Evolutionary conservation across 345 rosid species (phyloP), one percentile per base, ranked within the genome.

Genomic region (Citrus inodora): DNA sequence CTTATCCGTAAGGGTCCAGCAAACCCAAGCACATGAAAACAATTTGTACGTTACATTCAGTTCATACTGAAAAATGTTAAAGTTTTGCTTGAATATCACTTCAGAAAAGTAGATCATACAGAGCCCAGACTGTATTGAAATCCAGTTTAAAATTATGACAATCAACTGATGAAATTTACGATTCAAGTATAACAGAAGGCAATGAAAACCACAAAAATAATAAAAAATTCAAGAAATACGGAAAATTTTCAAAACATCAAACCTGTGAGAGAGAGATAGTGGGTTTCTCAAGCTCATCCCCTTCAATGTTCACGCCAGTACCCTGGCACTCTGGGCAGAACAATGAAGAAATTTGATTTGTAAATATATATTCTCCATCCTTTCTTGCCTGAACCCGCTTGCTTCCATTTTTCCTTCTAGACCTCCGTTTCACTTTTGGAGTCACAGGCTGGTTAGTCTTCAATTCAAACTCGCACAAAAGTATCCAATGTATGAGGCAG

Each of bases 301-400:
- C 91, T 58, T 90, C 89, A 60, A 91, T 67, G 30, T 83, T 64
- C 33, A 86, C 73, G 55, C 98, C 95, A 9, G 98, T 92, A 76
- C 99, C 98, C 83, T 92, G 99, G 83, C 98, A 96, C 86, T 92
- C 94, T 73, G 99, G 94, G 82, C 98, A 96, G 89, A 94, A 90
- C 37, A 87, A 89, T 11, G 91, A 92, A 70, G 81, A 83, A 79
- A 92, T 87, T 73, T 79, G 86, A 74, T 74, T 86, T 21, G 80
- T 77, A 68, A 67, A 74, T 66, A 72, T 81, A 80, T 28, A 24
- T 53, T 75, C 85, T 80, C 68, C 82, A 79, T 71, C 81, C 77
- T 84, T 89, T 46, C 74, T 81, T 40, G 70, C 38, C 73, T 84
- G 80, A 68, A 70, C 82, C 78, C 35, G 58, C 84, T 89, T 94